phyloP scores from a whole-genome alignment of 345 rosid genomes.

The Eucalyptus paniculata region DNA sequence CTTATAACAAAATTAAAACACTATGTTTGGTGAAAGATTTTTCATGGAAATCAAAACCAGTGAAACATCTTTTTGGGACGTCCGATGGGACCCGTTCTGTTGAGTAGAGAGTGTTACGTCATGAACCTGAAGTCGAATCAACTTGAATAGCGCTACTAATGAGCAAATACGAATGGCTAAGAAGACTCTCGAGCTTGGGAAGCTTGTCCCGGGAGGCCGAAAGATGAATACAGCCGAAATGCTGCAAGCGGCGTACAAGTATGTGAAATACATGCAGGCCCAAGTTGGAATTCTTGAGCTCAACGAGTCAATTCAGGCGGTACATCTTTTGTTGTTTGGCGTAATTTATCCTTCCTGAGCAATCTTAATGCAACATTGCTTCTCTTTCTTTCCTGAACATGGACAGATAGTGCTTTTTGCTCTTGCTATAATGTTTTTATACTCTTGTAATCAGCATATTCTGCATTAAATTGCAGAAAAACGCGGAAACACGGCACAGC shows the following conservation, averaged over 20 bases:
- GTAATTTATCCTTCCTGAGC: no score
- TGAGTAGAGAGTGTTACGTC: no score
- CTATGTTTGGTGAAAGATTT: no score
- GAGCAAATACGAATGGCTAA: no score
- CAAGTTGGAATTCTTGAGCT: constrained; percentile 51
- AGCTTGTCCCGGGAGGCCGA: constrained; percentile 78
- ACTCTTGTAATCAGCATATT: neutral
- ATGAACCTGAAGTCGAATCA: no score
- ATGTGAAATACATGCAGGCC: constrained; percentile 69
- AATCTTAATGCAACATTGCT: no score
- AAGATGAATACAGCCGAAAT: constrained; percentile 91
- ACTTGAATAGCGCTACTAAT: no score
- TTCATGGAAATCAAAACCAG: no score
- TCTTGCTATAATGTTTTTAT: neutral
- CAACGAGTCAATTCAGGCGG: neutral
- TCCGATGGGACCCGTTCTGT: no score
- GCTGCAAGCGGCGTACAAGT: constrained; percentile 72
- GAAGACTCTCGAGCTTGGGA: constrained; percentile 73
- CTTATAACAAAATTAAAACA: no score
- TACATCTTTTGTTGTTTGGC: neutral
- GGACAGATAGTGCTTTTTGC: neutral
- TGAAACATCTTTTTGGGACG: no score
- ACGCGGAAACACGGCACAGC: neutral
- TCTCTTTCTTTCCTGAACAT: neutral
- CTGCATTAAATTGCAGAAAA: constrained; percentile 3